Percentiles rank a stretch among this genome's conserved stretches.
These are phyloP conservation scores for Fraxinus excelsior DNA, from an alignment of 257 asterid species.

Conservation along the genomic window DNA sequence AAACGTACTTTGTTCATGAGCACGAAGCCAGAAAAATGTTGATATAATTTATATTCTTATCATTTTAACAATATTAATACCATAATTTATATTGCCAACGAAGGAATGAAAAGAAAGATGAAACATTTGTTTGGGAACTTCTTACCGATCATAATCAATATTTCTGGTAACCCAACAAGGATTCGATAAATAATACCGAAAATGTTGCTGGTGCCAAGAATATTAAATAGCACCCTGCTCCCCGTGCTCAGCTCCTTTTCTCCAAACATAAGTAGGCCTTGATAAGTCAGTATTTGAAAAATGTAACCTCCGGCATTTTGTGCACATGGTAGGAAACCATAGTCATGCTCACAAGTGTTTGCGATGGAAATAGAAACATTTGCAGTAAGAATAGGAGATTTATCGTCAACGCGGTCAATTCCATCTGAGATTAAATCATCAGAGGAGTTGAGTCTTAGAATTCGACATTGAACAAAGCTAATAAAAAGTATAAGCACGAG, in stretches of 20 bases:
- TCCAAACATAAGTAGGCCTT: conserved; percentile 48
- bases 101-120: neutral
- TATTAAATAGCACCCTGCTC: conserved; percentile 44
- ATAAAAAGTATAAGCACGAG: neutral
- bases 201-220: conserved; percentile 43
- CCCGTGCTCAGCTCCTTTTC: conserved; percentile 44
- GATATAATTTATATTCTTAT: neutral
- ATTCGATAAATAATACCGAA: conserved; percentile 59
- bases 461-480: conserved; percentile 3
- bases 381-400: neutral
- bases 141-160: conserved; percentile 54
- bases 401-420: neutral
- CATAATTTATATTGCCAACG: neutral
- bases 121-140: neutral
- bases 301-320: conserved; percentile 46
- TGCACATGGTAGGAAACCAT: conserved; percentile 68
- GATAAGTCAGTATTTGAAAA: conserved; percentile 50
- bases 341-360: conserved; percentile 44
- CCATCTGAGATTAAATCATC: conserved; percentile 17
- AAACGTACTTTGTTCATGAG: no score
- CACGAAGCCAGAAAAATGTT: neutral
- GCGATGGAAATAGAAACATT: neutral
- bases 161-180: conserved; percentile 54
- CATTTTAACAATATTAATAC: neutral
- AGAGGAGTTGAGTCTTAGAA: neutral